Evolutionary conservation across 169 alveolate genomes (phyloP).

Genomic region (Perkinsus olseni): DNA sequence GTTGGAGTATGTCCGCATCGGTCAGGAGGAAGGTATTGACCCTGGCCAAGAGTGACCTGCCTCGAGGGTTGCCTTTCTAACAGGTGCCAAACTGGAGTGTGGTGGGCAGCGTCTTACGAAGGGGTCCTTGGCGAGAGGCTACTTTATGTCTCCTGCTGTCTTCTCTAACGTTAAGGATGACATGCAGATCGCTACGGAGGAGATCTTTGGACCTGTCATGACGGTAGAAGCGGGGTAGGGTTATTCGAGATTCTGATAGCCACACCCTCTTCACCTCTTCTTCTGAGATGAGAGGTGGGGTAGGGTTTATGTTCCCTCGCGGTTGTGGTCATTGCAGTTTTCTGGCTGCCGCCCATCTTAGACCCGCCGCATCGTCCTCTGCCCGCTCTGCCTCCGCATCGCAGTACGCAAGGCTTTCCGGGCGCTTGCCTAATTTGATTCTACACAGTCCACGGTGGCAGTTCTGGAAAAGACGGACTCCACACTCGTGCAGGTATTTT

Average conservation of each 20-base stretch:
- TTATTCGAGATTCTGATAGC: too few species aligned
- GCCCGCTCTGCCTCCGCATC: too few species aligned
- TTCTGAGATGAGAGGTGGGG: too few species aligned
- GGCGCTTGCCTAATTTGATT: too few species aligned
- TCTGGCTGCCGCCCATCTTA: too few species aligned
- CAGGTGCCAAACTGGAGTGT: not conserved
- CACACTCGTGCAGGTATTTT: conserved; percentile 33
- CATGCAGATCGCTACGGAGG: conserved; percentile 55
- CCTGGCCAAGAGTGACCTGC: conserved; percentile 46
- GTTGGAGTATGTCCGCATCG: not conserved
- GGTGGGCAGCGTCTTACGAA: conserved; percentile 5
- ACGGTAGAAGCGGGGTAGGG: not conserved
- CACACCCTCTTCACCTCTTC: too few species aligned
- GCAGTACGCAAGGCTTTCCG: too few species aligned
- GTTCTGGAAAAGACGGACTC: too few species aligned
- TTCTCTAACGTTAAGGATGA: conserved; percentile 50
- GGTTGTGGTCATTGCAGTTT: too few species aligned
- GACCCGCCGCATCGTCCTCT: too few species aligned
- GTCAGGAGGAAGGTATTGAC: conserved; percentile 38
- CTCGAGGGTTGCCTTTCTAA: not conserved
- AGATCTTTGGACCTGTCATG: conserved; percentile 65
- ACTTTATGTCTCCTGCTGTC: conserved; percentile 56
- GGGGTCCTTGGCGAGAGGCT: conserved; percentile 33
- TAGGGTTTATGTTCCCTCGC: too few species aligned
- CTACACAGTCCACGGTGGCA: too few species aligned